Base-by-base conservation (phyloP, 345 rosid species). In the Anastatica hierochuntica region DNA sequence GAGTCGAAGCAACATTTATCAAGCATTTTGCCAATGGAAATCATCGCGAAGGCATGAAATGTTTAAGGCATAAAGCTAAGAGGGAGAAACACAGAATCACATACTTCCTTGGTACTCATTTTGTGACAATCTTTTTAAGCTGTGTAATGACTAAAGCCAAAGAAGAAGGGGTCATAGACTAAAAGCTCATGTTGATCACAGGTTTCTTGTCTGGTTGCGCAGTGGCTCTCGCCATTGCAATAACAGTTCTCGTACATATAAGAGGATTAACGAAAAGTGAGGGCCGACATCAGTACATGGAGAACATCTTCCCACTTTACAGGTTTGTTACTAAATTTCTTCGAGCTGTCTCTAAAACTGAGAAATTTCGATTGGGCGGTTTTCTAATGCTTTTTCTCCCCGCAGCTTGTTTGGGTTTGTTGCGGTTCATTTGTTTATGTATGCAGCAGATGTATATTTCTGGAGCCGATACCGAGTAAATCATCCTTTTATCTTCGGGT, bases 11-110 rank as follows among this genome's bases (percentile, higher is more conserved):
- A 1, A 72, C 82, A 3, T 88, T 74, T 49, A 50, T 79, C 8
- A 84, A 82, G 69, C 97, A 88, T 67, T 88, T 88, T 33, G 68
- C 88, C 0, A 80, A 82, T 46, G 90, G 88, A 49, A 88, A 84
- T 56, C 84, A 67, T 42, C 62, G 80, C 12, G 80, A 77, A 59
- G 97, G 80, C 43, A 79, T 84, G 90, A 59, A 57, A 34, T 44
- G 26, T 35, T 65, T 88, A 40, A 79, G 86, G 63, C 84, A 81
- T 14, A 74, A 72, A 66, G 40, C 63, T 23, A 82, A 44, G 43
- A 82, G 68, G 43, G 95, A 82, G 44, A 79, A 58, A 53, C 97
- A 88, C 18, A 79, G 80, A 45, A 50, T 67, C 53, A 77, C 97
- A 29, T 88, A 84, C 70, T 54, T 72, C 40, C 50, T 73, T 16